Percentiles rank a stretch among this genome's conserved stretches.
These are phyloP conservation scores for Nakazawaea molendinolei DNA, from an alignment of 805 yeast species.

Conservation along the genomic window DNA sequence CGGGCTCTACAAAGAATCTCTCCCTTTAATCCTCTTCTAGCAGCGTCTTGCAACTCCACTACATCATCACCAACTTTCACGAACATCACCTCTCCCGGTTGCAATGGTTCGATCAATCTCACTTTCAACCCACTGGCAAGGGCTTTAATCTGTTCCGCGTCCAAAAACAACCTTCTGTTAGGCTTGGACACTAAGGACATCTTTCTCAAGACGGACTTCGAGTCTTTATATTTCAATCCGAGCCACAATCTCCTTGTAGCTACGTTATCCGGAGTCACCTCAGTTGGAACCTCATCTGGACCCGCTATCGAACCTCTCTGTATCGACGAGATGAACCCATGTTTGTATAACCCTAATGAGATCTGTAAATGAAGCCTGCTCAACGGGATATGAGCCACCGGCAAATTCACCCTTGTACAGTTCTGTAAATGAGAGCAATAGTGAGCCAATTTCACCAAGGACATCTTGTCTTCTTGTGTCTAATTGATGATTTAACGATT, in stretches of 20 bases:
- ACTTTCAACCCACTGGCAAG: slow-evolving; percentile 73
- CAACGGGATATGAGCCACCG: slow-evolving; percentile 77
- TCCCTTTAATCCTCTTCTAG: slow-evolving; percentile 63
- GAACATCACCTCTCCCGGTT: slow-evolving; percentile 85
- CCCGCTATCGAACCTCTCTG: slow-evolving; percentile 81
- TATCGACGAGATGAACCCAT: slow-evolving; percentile 80
- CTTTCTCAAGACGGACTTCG: slow-evolving; percentile 66
- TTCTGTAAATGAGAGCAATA: slow-evolving; percentile 87
- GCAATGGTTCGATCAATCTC: slow-evolving; percentile 70
- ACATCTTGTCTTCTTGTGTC: slow-evolving; percentile 42
- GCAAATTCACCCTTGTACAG: slow-evolving; percentile 66
- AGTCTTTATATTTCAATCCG: slow-evolving; percentile 80
- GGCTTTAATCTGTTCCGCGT: slow-evolving; percentile 56
- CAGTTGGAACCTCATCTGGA: slow-evolving; percentile 72
- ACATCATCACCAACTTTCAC: slow-evolving; percentile 49
- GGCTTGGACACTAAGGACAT: slow-evolving; percentile 80
- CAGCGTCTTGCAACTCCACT: slow-evolving; percentile 82
- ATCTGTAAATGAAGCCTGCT: slow-evolving; percentile 77
- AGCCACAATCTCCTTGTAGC: slow-evolving; percentile 86
- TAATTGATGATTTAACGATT: not conserved
- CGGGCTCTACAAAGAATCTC: slow-evolving; percentile 76
- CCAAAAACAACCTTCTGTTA: slow-evolving; percentile 63
- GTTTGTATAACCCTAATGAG: slow-evolving; percentile 78
- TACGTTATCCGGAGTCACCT: slow-evolving; percentile 81
- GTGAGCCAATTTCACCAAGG: slow-evolving; percentile 77